A percentile compares a stretch with the other conserved stretches of the same genome.
Conservation (phyloP, 306 rosid species). For the Sicyos baderoa region DNA sequence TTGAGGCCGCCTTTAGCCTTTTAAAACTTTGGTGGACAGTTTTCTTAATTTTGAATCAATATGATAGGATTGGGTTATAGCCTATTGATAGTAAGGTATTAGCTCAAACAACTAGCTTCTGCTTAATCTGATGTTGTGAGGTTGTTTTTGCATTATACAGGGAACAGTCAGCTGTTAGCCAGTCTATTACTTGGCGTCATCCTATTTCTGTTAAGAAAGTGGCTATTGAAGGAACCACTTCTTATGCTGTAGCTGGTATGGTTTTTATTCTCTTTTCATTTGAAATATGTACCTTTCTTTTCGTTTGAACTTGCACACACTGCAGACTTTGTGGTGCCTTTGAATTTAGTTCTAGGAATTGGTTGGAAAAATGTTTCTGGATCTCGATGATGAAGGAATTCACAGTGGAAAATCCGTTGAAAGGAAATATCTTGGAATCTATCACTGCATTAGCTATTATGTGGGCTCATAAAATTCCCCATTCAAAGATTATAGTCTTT, state of each 20-base stretch:
- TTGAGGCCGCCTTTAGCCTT: no score
- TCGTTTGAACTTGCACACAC: not conserved
- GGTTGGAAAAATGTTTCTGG: no score
- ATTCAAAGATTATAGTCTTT: no score
- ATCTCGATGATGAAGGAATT: no score
- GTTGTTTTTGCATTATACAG: conserved; percentile 30
- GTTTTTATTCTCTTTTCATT: not conserved
- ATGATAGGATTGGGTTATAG: not conserved
- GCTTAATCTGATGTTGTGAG: not conserved
- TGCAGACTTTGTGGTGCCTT: no score
- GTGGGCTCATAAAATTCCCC: no score
- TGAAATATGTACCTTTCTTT: not conserved
- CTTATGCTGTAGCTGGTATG: conserved; percentile 65
- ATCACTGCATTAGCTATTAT: no score
- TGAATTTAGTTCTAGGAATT: no score
- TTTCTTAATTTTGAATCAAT: conserved; percentile 3
- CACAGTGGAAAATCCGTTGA: no score
- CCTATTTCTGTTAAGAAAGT: conserved; percentile 58
- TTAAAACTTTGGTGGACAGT: not conserved
- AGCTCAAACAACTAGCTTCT: not conserved
- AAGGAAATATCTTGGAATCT: no score
- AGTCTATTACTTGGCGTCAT: conserved; percentile 63
- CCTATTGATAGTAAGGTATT: not conserved
- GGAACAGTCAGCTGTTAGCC: conserved; percentile 79
- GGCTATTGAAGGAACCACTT: conserved; percentile 55